phyloP scores from a whole-genome alignment of 345 rosid species.

The Nasturtium officinale region DNA sequence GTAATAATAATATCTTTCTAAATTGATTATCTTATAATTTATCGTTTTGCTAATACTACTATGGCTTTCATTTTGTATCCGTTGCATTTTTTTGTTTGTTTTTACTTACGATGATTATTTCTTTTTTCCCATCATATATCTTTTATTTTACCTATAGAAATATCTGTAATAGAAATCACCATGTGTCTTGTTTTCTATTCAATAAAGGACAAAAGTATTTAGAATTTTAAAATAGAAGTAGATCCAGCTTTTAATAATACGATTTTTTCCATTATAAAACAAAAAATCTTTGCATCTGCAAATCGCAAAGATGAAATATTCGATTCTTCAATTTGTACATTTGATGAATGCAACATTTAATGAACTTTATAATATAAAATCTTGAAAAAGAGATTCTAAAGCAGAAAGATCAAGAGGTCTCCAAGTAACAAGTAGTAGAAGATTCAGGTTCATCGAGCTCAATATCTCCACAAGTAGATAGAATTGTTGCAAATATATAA shows the following conservation, averaged over 20 bases:
- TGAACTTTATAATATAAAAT: constrained; percentile 16
- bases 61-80: neutral
- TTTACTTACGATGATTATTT: neutral
- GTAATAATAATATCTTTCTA: neutral
- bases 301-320: neutral
- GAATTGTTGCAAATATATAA: constrained; percentile 60
- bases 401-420: constrained; percentile 42
- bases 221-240: neutral
- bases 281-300: neutral
- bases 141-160: neutral
- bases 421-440: constrained; percentile 46
- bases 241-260: neutral
- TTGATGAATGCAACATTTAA: constrained; percentile 17
- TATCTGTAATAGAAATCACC: neutral
- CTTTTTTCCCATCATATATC: neutral
- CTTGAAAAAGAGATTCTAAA: constrained; percentile 3
- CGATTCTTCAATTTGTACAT: constrained; percentile 24
- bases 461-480: constrained; percentile 66
- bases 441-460: constrained; percentile 50
- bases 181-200: neutral
- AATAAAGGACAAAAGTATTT: neutral
- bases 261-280: neutral
- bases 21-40: neutral
- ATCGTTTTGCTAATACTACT: neutral
- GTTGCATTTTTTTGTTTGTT: neutral